Conservation (phyloP, 805 yeast genomes). For the Kluyveromyces nonfermentans region DNA sequence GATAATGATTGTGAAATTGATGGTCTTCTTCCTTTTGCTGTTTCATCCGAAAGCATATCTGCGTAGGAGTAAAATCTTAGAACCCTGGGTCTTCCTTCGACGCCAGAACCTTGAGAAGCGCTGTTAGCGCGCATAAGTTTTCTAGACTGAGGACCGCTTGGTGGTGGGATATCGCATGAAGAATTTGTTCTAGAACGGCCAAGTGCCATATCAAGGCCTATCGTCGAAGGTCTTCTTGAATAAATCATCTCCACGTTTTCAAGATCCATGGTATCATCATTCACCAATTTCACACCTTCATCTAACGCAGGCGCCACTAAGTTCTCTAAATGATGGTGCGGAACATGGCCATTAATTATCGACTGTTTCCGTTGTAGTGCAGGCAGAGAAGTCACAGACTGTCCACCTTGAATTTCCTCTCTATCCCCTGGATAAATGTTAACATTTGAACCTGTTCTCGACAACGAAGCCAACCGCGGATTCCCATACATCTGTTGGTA, state of each 20-base stretch:
- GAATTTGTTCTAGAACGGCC: constrained; percentile 30
- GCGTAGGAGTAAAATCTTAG: constrained; percentile 65
- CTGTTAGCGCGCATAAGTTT: background rate
- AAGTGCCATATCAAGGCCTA: constrained; percentile 34
- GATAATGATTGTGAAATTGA: constrained; percentile 38
- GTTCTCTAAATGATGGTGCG: constrained; percentile 46
- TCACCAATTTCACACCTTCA: constrained; percentile 58
- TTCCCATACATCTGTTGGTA: constrained; percentile 9
- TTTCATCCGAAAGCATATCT: constrained; percentile 62
- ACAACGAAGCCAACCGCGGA: constrained; percentile 16
- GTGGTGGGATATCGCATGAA: constrained; percentile 11
- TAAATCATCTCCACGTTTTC: constrained; percentile 66
- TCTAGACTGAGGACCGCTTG: constrained; percentile 2
- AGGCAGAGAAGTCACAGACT: background rate
- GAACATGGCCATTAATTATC: constrained; percentile 27
- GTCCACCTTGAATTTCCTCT: background rate
- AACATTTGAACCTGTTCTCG: constrained; percentile 7
- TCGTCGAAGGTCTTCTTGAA: constrained; percentile 48
- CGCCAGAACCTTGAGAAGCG: constrained; percentile 1
- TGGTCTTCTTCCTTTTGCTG: constrained; percentile 48
- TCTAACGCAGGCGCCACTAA: constrained; percentile 75
- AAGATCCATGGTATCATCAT: constrained; percentile 47
- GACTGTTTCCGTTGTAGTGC: constrained; percentile 19
- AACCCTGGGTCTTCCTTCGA: constrained; percentile 13
- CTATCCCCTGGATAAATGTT: constrained; percentile 1